A percentile compares a stretch with the other conserved stretches of the same genome.
These are phyloP conservation scores for Leptomonas seymouri DNA, from an alignment of 208 protist species.

Conservation along the genomic window DNA sequence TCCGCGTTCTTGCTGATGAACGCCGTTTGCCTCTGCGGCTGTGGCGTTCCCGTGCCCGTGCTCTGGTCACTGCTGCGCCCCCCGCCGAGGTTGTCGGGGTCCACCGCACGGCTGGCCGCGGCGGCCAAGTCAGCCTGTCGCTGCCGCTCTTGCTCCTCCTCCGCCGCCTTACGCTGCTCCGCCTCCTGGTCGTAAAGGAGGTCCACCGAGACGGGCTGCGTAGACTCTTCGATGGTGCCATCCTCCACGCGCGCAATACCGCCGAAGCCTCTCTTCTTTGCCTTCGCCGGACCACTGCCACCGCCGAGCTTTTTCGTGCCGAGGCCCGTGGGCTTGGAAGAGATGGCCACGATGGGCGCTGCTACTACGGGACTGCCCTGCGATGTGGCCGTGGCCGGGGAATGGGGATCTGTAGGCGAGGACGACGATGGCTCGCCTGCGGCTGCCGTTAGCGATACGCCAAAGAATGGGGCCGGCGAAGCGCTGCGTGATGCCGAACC, in stretches of 20 bases:
- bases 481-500: not conserved
- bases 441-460: not conserved
- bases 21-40: slow-evolving; percentile 25
- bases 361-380: slow-evolving; percentile 35
- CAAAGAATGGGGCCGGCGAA: slow-evolving; percentile 11
- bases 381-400: slow-evolving; percentile 8
- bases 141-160: slow-evolving; percentile 38
- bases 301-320: slow-evolving; percentile 26
- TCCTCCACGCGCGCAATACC: slow-evolving; percentile 50
- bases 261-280: slow-evolving; percentile 68
- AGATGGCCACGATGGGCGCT: slow-evolving; percentile 37
- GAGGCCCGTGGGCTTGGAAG: slow-evolving; percentile 25
- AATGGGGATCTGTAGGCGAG: slow-evolving; percentile 12
- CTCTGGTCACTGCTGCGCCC: not conserved
- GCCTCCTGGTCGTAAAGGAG: slow-evolving; percentile 55
- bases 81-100: slow-evolving; percentile 25
- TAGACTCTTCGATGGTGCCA: slow-evolving; percentile 52
- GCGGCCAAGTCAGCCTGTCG: slow-evolving; percentile 31
- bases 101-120: slow-evolving; percentile 26
- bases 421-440: not conserved
- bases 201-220: slow-evolving; percentile 50
- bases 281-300: slow-evolving; percentile 11
- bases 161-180: slow-evolving; percentile 32
- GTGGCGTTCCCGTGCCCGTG: slow-evolving; percentile 2
- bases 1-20: slow-evolving; percentile 32